Evolutionary conservation across 495 filamentous ascomycete genomes (phyloP).

Genomic region (Massariosphaeria phaeospora): DNA sequence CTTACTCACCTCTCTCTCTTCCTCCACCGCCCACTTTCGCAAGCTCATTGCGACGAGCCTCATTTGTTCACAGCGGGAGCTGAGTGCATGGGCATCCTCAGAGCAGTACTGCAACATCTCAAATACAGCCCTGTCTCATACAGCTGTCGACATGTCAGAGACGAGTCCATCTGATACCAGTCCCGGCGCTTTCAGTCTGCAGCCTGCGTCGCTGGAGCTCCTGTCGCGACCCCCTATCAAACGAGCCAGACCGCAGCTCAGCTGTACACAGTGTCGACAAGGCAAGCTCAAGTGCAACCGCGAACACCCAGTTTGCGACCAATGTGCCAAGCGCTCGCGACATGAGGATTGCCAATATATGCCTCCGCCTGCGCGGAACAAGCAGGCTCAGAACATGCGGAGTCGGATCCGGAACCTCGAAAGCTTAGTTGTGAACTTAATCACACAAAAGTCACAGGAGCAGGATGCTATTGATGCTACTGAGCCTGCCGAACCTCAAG

Average conservation of each 20-base stretch:
- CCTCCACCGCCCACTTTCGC: too few species aligned
- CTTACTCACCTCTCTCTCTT: too few species aligned
- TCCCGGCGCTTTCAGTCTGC: neutral
- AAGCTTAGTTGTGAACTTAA: conserved; percentile 27
- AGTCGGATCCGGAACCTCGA: conserved; percentile 41
- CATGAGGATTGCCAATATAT: conserved; percentile 35
- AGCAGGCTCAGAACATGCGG: conserved; percentile 40
- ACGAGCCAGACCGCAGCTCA: conserved; percentile 37
- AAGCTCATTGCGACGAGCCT: too few species aligned
- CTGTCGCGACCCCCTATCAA: conserved; percentile 30
- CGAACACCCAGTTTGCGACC: conserved; percentile 39
- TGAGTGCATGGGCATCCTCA: too few species aligned
- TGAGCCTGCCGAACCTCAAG: neutral
- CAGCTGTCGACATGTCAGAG: conserved; percentile 7
- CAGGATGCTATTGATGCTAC: neutral
- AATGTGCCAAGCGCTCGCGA: conserved; percentile 39
- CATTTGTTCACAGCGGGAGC: too few species aligned
- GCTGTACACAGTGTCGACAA: conserved; percentile 37
- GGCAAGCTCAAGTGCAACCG: conserved; percentile 42
- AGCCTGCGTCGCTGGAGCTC: conserved; percentile 8
- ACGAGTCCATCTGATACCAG: conserved; percentile 1
- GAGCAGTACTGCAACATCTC: too few species aligned
- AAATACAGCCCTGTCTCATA: too few species aligned
- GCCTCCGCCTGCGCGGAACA: conserved; percentile 36
- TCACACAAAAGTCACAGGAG: conserved; percentile 27